Evolutionary conservation across 306 rosid species (phyloP), one percentile per base, ranked within the genome.

Genomic region (Cyclanthera cordifolia): DNA sequence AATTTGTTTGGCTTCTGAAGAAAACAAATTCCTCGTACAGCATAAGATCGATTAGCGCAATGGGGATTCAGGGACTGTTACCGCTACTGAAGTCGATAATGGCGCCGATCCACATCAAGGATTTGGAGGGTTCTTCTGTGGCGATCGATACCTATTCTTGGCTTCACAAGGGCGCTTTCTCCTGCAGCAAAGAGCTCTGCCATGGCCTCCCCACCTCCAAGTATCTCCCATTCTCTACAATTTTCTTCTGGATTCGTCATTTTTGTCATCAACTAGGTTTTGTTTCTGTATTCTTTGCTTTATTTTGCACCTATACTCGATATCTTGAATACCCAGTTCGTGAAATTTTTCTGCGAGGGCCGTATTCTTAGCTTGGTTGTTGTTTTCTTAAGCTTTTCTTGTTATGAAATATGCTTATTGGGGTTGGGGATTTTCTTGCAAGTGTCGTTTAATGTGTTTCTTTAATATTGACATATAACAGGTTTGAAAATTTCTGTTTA

Each of bases 101-200:
- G 99, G 74, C 63, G 25, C 95, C 99, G 52, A 76, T 86, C 57
- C 96, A 90, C 78, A 74, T 93, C 41, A 90, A 82, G 79, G 96
- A 93, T 24, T 72, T 93, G 58, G 77, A 86, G 64, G 99, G 94
- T 12, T 83, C 70, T 46, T 57, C 56, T 24, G 94, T 86, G 15
- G 99, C 96, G 0, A 75, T 90, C 12, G 96, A 90, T 72, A 90
- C 99, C 54, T 93, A 90, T 70, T 93, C 96, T 69, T 93, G 99
- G 98, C 96, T 93, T 49, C 98, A 93, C 77, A 87, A 87, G 79
- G 96, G 96, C 25, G 96, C 98, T 46, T 76, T 93, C 28, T 89
- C 87, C 69, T 93, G 98, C 81, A 93, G 98, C 86, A 83, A 76
- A 16, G 84, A 93, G 34, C 91, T 89, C 72, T 93, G 98, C 82